Evolutionary conservation across 768 basidiomycete species (phyloP).

Genomic region (Hysterangium stoloniferum): DNA sequence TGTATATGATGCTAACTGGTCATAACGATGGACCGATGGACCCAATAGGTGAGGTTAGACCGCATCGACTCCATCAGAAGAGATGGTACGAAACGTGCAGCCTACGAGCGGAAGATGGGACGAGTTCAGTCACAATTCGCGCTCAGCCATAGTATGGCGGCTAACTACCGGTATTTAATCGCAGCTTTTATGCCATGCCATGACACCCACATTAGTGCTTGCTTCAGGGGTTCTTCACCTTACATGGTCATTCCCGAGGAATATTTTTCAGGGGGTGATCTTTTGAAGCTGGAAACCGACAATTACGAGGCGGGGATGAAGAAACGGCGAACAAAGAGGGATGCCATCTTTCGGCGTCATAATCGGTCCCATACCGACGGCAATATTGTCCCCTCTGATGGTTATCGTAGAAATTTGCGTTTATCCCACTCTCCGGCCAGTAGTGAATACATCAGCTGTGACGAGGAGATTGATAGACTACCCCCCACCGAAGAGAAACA

Average conservation of each 20-base stretch:
- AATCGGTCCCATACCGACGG: neutral
- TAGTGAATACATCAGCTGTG: too few species aligned
- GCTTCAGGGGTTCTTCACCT: slow-evolving; percentile 2
- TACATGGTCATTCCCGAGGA: slow-evolving; percentile 9
- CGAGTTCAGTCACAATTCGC: slow-evolving; percentile 3
- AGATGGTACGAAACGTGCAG: too few species aligned
- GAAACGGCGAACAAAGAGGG: slow-evolving; percentile 1
- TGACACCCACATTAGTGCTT: too few species aligned
- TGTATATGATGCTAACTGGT: too few species aligned
- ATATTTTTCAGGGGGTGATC: slow-evolving; percentile 9
- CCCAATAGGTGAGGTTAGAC: slow-evolving; percentile 1
- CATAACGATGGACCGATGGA: neutral
- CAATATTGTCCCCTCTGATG: too few species aligned
- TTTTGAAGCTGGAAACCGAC: slow-evolving; percentile 7
- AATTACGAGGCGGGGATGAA: neutral
- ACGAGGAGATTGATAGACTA: too few species aligned
- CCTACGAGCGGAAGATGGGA: slow-evolving; percentile 9
- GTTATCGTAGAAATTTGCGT: too few species aligned
- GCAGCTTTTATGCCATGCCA: neutral
- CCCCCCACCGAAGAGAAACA: too few species aligned
- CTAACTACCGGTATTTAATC: slow-evolving; percentile 8
- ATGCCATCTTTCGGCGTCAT: neutral
- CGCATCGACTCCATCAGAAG: too few species aligned
- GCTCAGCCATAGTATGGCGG: slow-evolving; percentile 11
- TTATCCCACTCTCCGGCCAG: too few species aligned